Evolutionary conservation across 495 filamentous ascomycete genomes (phyloP).

Genomic region (Aspergillus ellipticus): DNA sequence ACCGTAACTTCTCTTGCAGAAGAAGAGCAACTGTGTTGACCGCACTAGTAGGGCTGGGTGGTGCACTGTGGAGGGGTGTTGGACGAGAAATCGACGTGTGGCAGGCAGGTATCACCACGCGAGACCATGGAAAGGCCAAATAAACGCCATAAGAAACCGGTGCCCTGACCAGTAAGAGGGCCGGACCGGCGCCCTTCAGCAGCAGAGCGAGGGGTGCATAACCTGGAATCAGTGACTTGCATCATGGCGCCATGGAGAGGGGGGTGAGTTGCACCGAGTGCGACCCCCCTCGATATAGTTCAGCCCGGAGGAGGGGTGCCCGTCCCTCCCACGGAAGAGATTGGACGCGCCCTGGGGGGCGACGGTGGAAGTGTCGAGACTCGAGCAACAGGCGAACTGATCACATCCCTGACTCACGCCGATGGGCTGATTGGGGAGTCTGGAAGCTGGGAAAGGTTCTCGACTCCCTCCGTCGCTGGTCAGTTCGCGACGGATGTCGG

Average conservation of each 20-base stretch:
- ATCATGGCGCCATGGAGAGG: not conserved
- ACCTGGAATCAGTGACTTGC: not conserved
- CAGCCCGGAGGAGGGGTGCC: not conserved
- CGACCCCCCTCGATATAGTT: not conserved
- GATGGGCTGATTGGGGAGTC: not conserved
- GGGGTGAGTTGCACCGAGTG: not conserved
- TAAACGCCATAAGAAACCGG: too few species aligned
- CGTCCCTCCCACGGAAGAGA: not conserved
- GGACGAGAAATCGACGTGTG: too few species aligned
- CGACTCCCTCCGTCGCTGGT: not conserved
- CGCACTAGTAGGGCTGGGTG: too few species aligned
- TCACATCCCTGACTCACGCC: not conserved
- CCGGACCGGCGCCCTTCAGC: not conserved
- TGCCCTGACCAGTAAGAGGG: not conserved
- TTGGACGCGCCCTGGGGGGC: not conserved
- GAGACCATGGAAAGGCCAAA: not conserved
- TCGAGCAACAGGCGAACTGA: not conserved
- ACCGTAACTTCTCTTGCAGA: too few species aligned
- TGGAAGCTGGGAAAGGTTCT: not conserved
- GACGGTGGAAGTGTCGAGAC: too few species aligned
- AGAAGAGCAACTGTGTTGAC: too few species aligned
- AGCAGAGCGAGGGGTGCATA: not conserved
- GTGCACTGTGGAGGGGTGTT: too few species aligned
- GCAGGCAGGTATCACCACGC: not conserved
- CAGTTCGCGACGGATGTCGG: not conserved